Evolutionary conservation across 768 basidiomycete species (phyloP).

Genomic region (Auricularia cornea): DNA sequence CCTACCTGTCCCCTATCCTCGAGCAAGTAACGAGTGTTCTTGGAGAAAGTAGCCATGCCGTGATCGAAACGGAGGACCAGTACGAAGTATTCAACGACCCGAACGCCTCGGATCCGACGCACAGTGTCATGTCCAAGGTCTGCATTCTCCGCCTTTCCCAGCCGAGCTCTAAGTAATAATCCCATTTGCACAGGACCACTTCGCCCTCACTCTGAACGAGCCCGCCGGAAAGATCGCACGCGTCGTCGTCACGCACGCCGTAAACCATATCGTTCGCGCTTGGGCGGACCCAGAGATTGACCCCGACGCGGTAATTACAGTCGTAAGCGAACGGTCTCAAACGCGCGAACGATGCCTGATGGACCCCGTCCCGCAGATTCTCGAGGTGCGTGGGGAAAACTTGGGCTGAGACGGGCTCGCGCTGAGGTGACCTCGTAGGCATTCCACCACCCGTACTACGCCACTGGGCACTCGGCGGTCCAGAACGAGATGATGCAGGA

Average conservation of each 20-base stretch:
- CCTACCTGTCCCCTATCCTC: slow-evolving; percentile 37
- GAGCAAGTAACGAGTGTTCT: slow-evolving; percentile 49
- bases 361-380: neutral
- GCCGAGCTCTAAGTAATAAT: neutral
- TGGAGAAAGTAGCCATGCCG: slow-evolving; percentile 55
- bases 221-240: slow-evolving; percentile 68
- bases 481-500: slow-evolving; percentile 54
- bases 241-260: slow-evolving; percentile 53
- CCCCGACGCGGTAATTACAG: neutral
- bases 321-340: neutral
- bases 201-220: slow-evolving; percentile 62
- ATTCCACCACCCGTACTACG: slow-evolving; percentile 66
- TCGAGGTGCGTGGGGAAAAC: neutral
- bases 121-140: slow-evolving; percentile 64
- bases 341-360: neutral
- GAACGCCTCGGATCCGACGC: slow-evolving; percentile 62
- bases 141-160: neutral
- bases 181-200: slow-evolving; percentile 46
- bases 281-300: slow-evolving; percentile 4
- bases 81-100: slow-evolving; percentile 61
- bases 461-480: slow-evolving; percentile 41
- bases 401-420: neutral
- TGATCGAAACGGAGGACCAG: slow-evolving; percentile 63
- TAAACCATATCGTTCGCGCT: slow-evolving; percentile 49
- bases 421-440: slow-evolving; percentile 28